These are phyloP conservation scores for Alternaria rosae DNA, from an alignment of 2,329 filamentous ascomycete genomes.

Conservation along the genomic window DNA sequence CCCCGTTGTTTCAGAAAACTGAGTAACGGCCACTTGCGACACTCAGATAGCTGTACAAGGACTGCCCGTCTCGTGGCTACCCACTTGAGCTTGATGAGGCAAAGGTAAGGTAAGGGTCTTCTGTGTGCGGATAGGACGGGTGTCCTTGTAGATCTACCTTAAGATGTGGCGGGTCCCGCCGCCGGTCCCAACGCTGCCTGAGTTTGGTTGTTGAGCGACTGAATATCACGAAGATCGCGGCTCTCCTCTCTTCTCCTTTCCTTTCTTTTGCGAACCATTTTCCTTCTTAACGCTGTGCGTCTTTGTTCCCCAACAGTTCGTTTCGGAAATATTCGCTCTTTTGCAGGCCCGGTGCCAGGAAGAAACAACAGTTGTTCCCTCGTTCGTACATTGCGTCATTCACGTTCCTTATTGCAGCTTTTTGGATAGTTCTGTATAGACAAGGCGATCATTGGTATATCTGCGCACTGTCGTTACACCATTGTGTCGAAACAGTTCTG, in stretches of 20 bases:
- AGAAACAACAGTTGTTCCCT: conserved; percentile 17
- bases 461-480: conserved; percentile 12
- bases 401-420: conserved; percentile 37
- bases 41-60: conserved; percentile 20
- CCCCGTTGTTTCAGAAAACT: conserved; percentile 32
- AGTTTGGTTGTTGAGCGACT: conserved; percentile 36
- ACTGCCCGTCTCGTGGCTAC: conserved; percentile 14
- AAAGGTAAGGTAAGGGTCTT: background rate
- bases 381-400: conserved; percentile 32
- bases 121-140: background rate
- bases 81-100: background rate
- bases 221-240: conserved; percentile 34
- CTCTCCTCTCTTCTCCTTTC: conserved; percentile 4
- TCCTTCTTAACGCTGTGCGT: conserved; percentile 41
- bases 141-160: conserved; percentile 33
- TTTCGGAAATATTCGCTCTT: conserved; percentile 26
- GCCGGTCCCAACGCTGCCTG: conserved; percentile 7
- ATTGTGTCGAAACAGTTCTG: conserved; percentile 2
- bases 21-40: conserved; percentile 27
- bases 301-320: conserved; percentile 19
- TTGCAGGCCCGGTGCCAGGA: conserved; percentile 42
- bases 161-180: conserved; percentile 25
- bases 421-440: conserved; percentile 14
- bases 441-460: conserved; percentile 24
- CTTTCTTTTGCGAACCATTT: conserved; percentile 20